Conservation (phyloP, 2,329 filamentous ascomycete species). For the Coniochaeta sp. region DNA sequence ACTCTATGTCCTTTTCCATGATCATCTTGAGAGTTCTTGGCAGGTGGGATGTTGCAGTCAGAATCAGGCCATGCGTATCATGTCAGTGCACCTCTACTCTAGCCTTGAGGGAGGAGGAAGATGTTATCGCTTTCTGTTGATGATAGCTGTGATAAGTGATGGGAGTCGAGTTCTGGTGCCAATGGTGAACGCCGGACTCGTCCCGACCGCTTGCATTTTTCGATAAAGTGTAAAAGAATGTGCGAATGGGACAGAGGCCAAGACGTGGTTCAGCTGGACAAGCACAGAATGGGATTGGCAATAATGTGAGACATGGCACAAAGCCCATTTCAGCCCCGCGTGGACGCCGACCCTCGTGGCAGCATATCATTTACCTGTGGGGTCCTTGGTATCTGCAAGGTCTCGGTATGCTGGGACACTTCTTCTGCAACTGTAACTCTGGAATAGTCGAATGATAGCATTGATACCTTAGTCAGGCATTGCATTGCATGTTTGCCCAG, state of each 20-base stretch:
- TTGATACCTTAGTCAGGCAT: neutral
- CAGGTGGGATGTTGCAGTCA: neutral
- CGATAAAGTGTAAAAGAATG: neutral
- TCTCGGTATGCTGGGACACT: neutral
- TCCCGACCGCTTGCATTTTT: neutral
- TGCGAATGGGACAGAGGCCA: neutral
- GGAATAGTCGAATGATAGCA: neutral
- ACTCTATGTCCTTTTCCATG: no score
- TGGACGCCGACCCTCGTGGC: neutral
- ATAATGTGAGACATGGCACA: neutral
- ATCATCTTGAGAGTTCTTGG: neutral
- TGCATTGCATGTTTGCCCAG: neutral
- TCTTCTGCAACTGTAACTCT: neutral
- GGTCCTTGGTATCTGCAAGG: neutral
- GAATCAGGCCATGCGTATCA: neutral
- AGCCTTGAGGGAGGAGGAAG: no score
- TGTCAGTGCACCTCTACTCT: no score
- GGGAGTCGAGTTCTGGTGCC: neutral
- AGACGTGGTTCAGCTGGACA: neutral
- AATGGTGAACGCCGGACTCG: neutral
- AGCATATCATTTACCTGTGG: neutral
- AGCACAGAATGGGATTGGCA: no score
- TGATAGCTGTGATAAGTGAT: neutral
- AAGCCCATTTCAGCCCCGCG: neutral
- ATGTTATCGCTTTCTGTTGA: no score